Evolutionary conservation across 140 eudicot genomes (phyloP).

Genomic region (Flaveria floridana): DNA sequence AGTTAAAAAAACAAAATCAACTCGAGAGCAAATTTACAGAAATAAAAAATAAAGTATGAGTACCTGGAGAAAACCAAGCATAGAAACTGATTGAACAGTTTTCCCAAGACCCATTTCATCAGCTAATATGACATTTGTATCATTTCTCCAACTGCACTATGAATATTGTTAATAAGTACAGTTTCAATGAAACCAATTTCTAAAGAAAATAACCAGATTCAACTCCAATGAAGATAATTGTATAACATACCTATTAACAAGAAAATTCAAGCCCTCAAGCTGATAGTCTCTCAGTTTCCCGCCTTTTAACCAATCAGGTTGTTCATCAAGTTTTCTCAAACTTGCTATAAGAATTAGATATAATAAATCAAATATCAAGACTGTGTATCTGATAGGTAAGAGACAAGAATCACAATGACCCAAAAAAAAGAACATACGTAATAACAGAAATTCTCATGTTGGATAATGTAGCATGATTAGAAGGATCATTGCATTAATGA

Average conservation of each 20-base stretch:
- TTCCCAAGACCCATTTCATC: conserved; percentile 99
- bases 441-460: neutral
- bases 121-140: conserved; percentile 94
- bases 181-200: conserved; percentile 7
- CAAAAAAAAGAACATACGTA: neutral
- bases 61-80: conserved; percentile 98
- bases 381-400: conserved; percentile 12
- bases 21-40: neutral
- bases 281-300: conserved; percentile 98
- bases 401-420: conserved; percentile 19
- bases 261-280: conserved; percentile 97
- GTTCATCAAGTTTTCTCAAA: conserved; percentile 97
- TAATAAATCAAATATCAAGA: conserved; percentile 12
- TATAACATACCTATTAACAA: conserved; percentile 82
- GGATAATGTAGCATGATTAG: neutral
- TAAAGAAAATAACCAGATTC: neutral
- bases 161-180: conserved; percentile 43
- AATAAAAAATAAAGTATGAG: conserved; percentile 3
- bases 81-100: conserved; percentile 96
- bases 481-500: neutral
- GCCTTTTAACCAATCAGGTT: conserved; percentile 97
- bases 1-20: conserved; percentile 5
- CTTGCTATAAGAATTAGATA: conserved; percentile 54
- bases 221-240: conserved; percentile 20
- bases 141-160: conserved; percentile 91